Percentiles rank a stretch among this genome's conserved stretches.
Conservation (phyloP, 768 basidiomycete species). For the Kwoniella mangroviensis region DNA sequence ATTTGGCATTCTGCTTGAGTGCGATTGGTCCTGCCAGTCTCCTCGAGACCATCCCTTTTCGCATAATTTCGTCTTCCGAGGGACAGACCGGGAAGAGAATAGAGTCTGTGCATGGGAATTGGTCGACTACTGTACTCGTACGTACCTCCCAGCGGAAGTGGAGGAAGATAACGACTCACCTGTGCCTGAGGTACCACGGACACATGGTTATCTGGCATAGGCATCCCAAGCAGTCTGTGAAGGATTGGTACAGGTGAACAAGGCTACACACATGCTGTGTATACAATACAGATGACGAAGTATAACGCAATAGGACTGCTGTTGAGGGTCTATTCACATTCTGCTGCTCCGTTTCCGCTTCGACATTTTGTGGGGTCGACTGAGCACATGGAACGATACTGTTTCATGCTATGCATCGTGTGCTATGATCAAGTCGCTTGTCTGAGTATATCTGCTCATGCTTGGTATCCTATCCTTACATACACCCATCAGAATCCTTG, state of each 20-base stretch:
- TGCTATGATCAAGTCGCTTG: not conserved
- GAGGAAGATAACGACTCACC: not conserved
- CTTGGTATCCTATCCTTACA: slow-evolving; percentile 7
- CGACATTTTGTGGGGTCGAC: too few species aligned
- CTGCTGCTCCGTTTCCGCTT: too few species aligned
- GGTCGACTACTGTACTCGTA: slow-evolving; percentile 1
- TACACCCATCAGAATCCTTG: slow-evolving; percentile 44
- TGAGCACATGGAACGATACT: not conserved
- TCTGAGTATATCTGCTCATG: not conserved
- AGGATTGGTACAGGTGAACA: not conserved
- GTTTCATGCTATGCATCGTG: not conserved
- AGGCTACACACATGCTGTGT: too few species aligned
- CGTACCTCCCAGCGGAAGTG: not conserved
- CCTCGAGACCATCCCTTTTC: too few species aligned
- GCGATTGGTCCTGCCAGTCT: too few species aligned
- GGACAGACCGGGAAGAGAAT: not conserved
- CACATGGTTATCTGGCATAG: not conserved
- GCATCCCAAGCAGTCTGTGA: not conserved
- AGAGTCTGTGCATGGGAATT: not conserved
- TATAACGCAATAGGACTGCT: too few species aligned
- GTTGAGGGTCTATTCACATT: too few species aligned
- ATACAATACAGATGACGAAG: too few species aligned
- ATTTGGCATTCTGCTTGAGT: too few species aligned
- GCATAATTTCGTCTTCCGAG: not conserved
- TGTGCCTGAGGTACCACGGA: slow-evolving; percentile 3